Evolutionary conservation across 2,329 filamentous ascomycete genomes (phyloP).

Genomic region (Bipolaris cookei): DNA sequence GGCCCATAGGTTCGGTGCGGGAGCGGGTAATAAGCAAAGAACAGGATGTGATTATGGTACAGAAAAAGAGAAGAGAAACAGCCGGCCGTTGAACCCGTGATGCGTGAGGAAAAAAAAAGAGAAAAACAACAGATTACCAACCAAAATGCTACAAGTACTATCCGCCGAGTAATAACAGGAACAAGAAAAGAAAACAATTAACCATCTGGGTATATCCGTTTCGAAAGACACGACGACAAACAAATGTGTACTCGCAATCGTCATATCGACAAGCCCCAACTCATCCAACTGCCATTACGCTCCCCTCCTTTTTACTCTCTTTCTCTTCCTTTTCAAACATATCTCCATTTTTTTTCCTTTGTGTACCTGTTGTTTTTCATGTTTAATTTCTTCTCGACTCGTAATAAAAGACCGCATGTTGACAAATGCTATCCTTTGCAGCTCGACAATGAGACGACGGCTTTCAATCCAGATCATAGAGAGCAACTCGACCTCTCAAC

Average conservation of each 20-base stretch:
- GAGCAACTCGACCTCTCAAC: constrained; percentile 90
- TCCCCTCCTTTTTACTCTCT: neutral
- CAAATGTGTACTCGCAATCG: constrained; percentile 13
- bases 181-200: neutral
- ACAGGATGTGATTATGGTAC: constrained; percentile 5
- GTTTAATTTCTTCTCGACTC: neutral
- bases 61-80: constrained; percentile 1
- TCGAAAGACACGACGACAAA: constrained; percentile 13
- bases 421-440: constrained; percentile 27
- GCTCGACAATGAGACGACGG: constrained; percentile 69
- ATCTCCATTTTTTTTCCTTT: constrained; percentile 5
- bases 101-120: neutral
- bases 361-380: neutral
- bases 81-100: neutral
- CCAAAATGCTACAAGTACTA: neutral
- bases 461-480: constrained; percentile 75
- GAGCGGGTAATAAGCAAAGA: too few relatives aligned
- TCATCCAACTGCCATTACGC: constrained; percentile 19
- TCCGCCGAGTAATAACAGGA: neutral
- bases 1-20: too few relatives aligned
- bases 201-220: constrained; percentile 16
- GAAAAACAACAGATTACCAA: constrained; percentile 1
- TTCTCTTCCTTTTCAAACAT: neutral
- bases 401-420: constrained; percentile 20
- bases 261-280: constrained; percentile 2